Base-by-base conservation (phyloP, 768 basidiomycete genomes). In the Hygrophorus russula region DNA sequence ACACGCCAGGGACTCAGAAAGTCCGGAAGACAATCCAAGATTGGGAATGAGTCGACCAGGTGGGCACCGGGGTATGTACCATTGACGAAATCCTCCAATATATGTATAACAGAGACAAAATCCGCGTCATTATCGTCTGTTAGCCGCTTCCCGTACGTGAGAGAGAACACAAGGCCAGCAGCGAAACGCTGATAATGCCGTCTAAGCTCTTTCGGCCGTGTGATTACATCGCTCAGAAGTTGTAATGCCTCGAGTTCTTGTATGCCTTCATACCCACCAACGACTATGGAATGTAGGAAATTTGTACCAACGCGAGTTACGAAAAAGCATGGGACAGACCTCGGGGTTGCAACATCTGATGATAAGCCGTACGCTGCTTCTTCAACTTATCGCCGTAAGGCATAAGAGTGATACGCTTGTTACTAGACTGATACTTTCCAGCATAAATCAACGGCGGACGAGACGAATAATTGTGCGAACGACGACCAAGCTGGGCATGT, bases 51-150 rank as follows among this genome's bases (percentile, higher is more conserved):
- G 31, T 50, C 49, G 5, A 50, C 49, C 2, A 47, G 36, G 34
- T 50, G 46, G 0, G 43, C 39, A 5, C 46, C 49, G 28, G 56
- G 56, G 46, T 50, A 47, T 29, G 46, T 52, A 36, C 58, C 52
- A 7, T 41, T 29, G 20, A 56, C 45, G 43, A 60, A 58, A 32
- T 51, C 51, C 7, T 52, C 50, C 27, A 60, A 42, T 2, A 60
- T 50, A 17, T 28, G 19, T 7, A 51, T 37, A 14, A 60, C 46
- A 3, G 46, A 44, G 24, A 33, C 36, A 7, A 59, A 49, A 35
- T 60, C 59, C 24, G 24, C 24, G 15, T 48, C 39, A 39, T 49
- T 53, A 43, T 59, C 54, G 24, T 51, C 50, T 2, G n/a, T 36
- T 10, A 59, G 40, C 8, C 53, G 48, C 28, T 44, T 42, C 6